These are phyloP conservation scores for Apophysomyces trapeziformis DNA, from an alignment of 371 early-diverging fungal species.

Conservation along the genomic window DNA sequence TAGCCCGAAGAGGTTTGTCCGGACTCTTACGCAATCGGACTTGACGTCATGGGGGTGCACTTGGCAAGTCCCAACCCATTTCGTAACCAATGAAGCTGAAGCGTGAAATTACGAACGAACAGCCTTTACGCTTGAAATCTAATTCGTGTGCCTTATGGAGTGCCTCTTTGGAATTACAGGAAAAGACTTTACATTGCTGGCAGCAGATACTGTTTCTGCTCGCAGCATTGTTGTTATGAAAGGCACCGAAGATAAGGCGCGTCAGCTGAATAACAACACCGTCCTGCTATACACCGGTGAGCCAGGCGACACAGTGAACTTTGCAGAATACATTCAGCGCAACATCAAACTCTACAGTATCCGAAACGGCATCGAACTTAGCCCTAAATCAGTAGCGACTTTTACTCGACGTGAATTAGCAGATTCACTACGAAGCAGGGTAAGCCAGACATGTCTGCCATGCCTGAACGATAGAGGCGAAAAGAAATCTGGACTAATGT, in stretches of 20 bases:
- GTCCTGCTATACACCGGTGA: slow-evolving; percentile 90
- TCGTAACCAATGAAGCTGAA: too few species aligned
- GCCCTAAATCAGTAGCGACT: slow-evolving; percentile 81
- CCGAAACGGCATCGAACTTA: slow-evolving; percentile 81
- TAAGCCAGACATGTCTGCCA: slow-evolving; percentile 40
- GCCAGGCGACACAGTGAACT: slow-evolving; percentile 94
- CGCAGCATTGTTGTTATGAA: slow-evolving; percentile 95
- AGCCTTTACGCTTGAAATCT: neutral
- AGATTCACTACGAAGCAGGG: slow-evolving; percentile 83
- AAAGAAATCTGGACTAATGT: neutral
- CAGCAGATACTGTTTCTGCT: slow-evolving; percentile 80
- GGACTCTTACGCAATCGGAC: too few species aligned
- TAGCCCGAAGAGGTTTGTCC: too few species aligned
- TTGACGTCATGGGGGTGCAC: neutral
- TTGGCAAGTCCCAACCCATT: neutral
- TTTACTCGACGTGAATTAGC: slow-evolving; percentile 91
- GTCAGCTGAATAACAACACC: slow-evolving; percentile 80
- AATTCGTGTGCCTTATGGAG: slow-evolving; percentile 65
- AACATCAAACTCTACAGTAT: slow-evolving; percentile 93
- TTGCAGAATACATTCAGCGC: slow-evolving; percentile 95
- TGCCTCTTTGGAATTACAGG: slow-evolving; percentile 93
- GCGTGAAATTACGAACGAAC: too few species aligned
- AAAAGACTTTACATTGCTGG: slow-evolving; percentile 91
- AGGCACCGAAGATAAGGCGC: slow-evolving; percentile 87
- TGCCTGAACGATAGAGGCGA: neutral